phyloP scores from a whole-genome alignment of 2,329 filamentous ascomycete genomes.

The Bertia moriformis region DNA sequence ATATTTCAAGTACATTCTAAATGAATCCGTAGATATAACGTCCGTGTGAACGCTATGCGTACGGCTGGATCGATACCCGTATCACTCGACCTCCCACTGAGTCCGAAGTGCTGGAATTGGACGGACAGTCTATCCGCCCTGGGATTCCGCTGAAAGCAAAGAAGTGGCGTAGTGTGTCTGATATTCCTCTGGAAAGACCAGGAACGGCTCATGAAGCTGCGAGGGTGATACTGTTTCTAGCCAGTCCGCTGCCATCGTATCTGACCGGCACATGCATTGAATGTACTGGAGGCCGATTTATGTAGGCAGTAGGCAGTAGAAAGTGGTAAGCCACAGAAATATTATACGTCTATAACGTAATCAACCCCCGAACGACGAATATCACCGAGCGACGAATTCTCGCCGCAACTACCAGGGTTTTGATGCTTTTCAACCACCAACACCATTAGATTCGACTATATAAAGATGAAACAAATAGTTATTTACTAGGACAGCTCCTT shows the following conservation, averaged over 20 bases:
- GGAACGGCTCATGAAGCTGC: conserved; percentile 3
- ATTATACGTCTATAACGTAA: too few species aligned
- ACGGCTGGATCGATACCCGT: background rate
- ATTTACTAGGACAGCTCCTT: too few species aligned
- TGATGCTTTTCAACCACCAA: too few species aligned
- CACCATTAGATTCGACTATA: too few species aligned
- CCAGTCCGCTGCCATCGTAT: conserved; percentile 8
- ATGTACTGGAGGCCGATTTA: conserved; percentile 5
- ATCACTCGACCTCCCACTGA: background rate
- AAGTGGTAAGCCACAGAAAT: too few species aligned
- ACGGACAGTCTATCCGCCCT: background rate
- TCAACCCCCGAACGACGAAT: too few species aligned
- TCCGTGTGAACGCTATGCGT: background rate
- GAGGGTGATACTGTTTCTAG: conserved; percentile 6
- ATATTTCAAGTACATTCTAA: background rate
- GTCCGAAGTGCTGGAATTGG: background rate
- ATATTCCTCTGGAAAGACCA: background rate
- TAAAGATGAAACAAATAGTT: too few species aligned
- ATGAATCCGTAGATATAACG: background rate
- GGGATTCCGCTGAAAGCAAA: background rate
- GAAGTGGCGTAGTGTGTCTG: background rate
- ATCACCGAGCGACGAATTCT: too few species aligned
- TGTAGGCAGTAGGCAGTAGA: conserved; percentile 4
- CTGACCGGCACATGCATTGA: conserved; percentile 7
- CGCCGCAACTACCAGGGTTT: too few species aligned